A percentile compares a stretch with the other conserved stretches of the same genome.
These are phyloP conservation scores for Oryza meridionalis DNA, from an alignment of 176 grass and related monocot genomes.

Conservation along the genomic window DNA sequence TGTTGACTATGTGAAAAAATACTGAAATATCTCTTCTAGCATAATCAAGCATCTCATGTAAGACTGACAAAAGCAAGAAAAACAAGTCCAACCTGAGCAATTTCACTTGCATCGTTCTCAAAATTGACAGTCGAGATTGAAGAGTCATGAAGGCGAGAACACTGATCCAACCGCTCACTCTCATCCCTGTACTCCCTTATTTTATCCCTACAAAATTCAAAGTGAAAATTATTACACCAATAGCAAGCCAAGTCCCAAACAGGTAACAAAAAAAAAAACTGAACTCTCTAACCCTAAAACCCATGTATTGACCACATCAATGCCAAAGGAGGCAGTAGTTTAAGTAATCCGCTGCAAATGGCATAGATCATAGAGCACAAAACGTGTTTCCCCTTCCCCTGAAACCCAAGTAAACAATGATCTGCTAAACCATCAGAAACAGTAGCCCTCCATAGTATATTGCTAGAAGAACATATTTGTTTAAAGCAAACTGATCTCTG, in stretches of 20 bases:
- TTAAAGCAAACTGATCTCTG: not conserved
- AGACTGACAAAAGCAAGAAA: not conserved
- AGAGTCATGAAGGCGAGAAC: constrained; percentile 80
- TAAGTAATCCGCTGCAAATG: not conserved
- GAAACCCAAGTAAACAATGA: constrained; percentile 6
- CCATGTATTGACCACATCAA: constrained; percentile 4
- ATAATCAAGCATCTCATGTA: constrained; percentile 17
- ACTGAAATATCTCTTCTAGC: not conserved
- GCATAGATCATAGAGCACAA: constrained; percentile 2
- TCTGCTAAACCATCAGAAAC: constrained; percentile 2
- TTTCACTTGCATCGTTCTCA: constrained; percentile 72
- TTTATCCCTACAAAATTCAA: constrained; percentile 64
- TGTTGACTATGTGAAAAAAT: not conserved
- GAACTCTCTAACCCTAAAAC: not conserved
- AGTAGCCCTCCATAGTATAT: not conserved
- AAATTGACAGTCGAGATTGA: constrained; percentile 80
- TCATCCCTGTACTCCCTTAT: constrained; percentile 84
- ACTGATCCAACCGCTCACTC: constrained; percentile 90
- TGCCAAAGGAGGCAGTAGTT: not conserved
- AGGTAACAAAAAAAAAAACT: constrained; percentile 7
- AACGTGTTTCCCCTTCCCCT: not conserved
- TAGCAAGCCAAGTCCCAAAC: not conserved
- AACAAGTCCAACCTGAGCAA: constrained; percentile 71
- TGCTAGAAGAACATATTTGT: not conserved
- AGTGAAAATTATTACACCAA: constrained; percentile 1